These are phyloP conservation scores for Alternaria angustiovoidea DNA, from an alignment of 2,329 filamentous ascomycete genomes.

Conservation along the genomic window DNA sequence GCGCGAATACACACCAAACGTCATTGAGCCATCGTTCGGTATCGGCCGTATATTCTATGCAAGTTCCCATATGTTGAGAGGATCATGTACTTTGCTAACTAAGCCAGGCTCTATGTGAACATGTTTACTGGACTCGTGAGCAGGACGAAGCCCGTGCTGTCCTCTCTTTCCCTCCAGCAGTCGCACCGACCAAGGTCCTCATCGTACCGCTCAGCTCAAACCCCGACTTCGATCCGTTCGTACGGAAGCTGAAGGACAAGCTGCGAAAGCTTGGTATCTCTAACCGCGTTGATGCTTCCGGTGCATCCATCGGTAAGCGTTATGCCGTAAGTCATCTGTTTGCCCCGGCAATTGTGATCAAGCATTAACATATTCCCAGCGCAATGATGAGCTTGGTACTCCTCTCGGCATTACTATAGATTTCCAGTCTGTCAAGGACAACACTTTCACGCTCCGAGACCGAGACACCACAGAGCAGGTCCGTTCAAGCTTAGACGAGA, in stretches of 20 bases:
- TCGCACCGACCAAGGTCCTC: constrained; percentile 95
- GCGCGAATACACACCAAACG: constrained; percentile 92
- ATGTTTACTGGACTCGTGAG: constrained; percentile 91
- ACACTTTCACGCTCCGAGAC: constrained; percentile 85
- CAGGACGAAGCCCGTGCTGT: constrained; percentile 84
- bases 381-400: constrained; percentile 95
- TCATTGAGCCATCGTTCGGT: constrained; percentile 97
- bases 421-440: constrained; percentile 91
- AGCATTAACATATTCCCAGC: constrained; percentile 47
- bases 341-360: background rate
- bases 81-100: constrained; percentile 44
- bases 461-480: constrained; percentile 89
- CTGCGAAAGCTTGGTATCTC: constrained; percentile 80
- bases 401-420: constrained; percentile 93
- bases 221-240: constrained; percentile 78
- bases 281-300: constrained; percentile 87
- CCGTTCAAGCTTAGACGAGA: constrained; percentile 80
- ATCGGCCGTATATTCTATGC: constrained; percentile 92
- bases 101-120: constrained; percentile 85
- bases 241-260: constrained; percentile 75
- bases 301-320: constrained; percentile 91
- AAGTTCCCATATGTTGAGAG: constrained; percentile 13
- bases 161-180: constrained; percentile 75
- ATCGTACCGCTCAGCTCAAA: constrained; percentile 88
- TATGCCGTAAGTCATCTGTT: constrained; percentile 59